Evolutionary conservation across 768 basidiomycete species (phyloP).

Genomic region (Suillus cothurnatus): DNA sequence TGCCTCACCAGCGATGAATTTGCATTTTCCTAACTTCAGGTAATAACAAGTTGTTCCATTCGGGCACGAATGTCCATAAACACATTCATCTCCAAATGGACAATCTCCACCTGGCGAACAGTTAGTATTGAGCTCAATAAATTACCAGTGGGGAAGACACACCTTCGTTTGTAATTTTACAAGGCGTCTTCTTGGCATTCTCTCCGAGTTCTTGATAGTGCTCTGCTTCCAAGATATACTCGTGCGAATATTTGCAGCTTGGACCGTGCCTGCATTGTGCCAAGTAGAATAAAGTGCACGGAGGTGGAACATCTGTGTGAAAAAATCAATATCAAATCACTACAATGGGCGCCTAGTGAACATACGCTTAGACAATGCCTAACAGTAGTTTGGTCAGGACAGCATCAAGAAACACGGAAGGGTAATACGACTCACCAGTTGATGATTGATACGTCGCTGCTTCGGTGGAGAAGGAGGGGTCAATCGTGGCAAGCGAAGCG

Average conservation of each 20-base stretch:
- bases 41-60: constrained; percentile 54
- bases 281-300: constrained; percentile 68
- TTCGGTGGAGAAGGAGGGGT: constrained; percentile 37
- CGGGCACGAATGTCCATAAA: constrained; percentile 39
- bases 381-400: constrained; percentile 3
- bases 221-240: constrained; percentile 57
- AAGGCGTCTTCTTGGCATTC: constrained; percentile 65
- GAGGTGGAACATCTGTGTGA: constrained; percentile 58
- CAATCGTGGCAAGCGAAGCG: constrained; percentile 27
- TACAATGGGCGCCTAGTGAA: constrained; percentile 20
- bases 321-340: constrained; percentile 1
- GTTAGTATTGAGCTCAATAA: constrained; percentile 10
- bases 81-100: constrained; percentile 61
- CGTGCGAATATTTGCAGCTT: constrained; percentile 63
- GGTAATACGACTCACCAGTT: constrained; percentile 44
- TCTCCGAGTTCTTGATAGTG: constrained; percentile 53
- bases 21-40: constrained; percentile 59
- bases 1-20: constrained; percentile 59
- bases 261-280: constrained; percentile 59
- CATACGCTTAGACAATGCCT: constrained; percentile 67
- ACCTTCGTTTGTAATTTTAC: constrained; percentile 62
- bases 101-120: constrained; percentile 51
- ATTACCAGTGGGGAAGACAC: constrained; percentile 14
- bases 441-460: constrained; percentile 50
- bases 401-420: constrained; percentile 19